A percentile compares a stretch with the other conserved stretches of the same genome.
Conservation (phyloP, 202 grass and related monocot species). For the Musa balbisiana region DNA sequence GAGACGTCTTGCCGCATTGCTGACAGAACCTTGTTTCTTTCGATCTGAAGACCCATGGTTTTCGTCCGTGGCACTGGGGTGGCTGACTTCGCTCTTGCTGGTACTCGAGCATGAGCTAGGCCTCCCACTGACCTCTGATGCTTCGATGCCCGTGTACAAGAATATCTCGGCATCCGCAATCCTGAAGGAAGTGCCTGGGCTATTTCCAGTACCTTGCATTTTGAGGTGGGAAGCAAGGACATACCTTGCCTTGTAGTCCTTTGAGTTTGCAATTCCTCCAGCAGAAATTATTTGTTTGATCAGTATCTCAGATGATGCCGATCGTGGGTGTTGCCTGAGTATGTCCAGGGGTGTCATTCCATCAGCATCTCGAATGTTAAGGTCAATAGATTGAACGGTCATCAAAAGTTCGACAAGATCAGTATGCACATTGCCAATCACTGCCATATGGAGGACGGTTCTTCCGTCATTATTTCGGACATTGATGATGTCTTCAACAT, state of each 20-base stretch:
- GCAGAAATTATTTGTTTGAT: conserved; percentile 74
- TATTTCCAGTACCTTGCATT: conserved; percentile 52
- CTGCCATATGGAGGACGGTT: conserved; percentile 78
- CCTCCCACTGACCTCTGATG: conserved; percentile 28
- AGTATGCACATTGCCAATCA: conserved; percentile 59
- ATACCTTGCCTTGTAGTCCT: conserved; percentile 41
- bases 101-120: conserved; percentile 67
- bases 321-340: conserved; percentile 62
- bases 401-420: conserved; percentile 69
- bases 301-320: conserved; percentile 54
- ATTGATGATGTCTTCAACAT: conserved; percentile 65
- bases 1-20: conserved; percentile 59
- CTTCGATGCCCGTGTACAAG: conserved; percentile 44
- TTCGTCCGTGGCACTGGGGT: not conserved
- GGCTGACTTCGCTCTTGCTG: conserved; percentile 47
- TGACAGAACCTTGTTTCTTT: conserved; percentile 44
- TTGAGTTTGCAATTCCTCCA: conserved; percentile 68
- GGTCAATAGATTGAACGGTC: conserved; percentile 48
- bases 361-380: conserved; percentile 54
- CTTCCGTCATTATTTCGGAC: conserved; percentile 58
- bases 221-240: conserved; percentile 57
- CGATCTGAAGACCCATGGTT: conserved; percentile 16
- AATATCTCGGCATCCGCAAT: conserved; percentile 91
- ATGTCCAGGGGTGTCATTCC: conserved; percentile 69
- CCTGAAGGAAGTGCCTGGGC: conserved; percentile 68